Conservation (phyloP, 2,329 filamentous ascomycete genomes). For the Pleurostoma richardsiae region DNA sequence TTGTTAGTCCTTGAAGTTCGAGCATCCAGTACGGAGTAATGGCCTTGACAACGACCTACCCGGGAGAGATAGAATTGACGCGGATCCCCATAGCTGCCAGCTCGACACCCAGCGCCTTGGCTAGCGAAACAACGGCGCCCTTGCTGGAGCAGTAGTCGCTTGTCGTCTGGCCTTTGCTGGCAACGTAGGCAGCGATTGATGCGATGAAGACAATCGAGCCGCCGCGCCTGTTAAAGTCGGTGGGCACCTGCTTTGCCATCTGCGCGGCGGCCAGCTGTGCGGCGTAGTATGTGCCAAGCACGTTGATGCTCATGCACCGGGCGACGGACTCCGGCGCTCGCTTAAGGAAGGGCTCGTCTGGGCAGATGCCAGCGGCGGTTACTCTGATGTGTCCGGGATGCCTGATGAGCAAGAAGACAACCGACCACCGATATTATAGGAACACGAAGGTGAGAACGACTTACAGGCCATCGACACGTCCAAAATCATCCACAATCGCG, state of each 20-base stretch:
- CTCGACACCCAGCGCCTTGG: constrained; percentile 29
- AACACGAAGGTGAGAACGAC: neutral
- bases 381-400: constrained; percentile 9
- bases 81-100: constrained; percentile 21
- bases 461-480: constrained; percentile 14
- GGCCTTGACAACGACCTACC: constrained; percentile 11
- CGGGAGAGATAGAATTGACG: constrained; percentile 27
- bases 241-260: constrained; percentile 23
- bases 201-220: constrained; percentile 26
- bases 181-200: constrained; percentile 22
- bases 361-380: constrained; percentile 19
- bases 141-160: constrained; percentile 40
- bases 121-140: constrained; percentile 38
- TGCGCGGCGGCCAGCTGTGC: constrained; percentile 26
- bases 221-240: constrained; percentile 13
- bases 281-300: constrained; percentile 26
- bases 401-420: neutral
- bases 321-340: constrained; percentile 15
- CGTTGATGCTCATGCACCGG: constrained; percentile 19
- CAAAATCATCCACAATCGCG: constrained; percentile 12
- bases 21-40: neutral
- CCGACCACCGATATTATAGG: neutral
- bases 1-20: neutral
- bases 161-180: constrained; percentile 21
- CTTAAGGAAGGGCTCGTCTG: constrained; percentile 20